Evolutionary conservation across 352 stramenopile genomes (phyloP).

Genomic region (Globisporangium okanoganense): DNA sequence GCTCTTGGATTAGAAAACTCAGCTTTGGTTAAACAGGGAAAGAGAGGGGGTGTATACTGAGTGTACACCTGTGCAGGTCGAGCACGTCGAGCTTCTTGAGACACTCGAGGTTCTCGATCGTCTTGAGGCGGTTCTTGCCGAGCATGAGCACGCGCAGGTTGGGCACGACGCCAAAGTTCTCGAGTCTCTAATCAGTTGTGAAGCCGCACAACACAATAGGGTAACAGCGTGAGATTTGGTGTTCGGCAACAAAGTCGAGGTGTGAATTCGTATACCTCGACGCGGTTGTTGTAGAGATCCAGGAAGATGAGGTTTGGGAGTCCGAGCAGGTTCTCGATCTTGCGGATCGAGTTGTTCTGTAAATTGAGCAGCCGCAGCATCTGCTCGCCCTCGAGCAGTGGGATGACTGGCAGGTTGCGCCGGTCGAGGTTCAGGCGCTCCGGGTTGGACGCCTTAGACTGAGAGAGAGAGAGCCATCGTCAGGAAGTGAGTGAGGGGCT

Average conservation of each 20-base stretch:
- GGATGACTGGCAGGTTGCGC: conserved; percentile 71
- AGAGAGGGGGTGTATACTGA: too few species aligned
- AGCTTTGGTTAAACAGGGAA: too few species aligned
- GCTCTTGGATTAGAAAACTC: too few species aligned
- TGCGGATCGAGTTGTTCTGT: conserved; percentile 88
- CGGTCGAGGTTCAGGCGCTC: conserved; percentile 90
- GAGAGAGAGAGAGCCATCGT: too few species aligned
- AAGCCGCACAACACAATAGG: background rate
- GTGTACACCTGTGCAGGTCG: conserved; percentile 90
- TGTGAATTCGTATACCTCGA: conserved; percentile 42
- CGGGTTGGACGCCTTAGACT: conserved; percentile 65
- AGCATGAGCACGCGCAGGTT: conserved; percentile 92
- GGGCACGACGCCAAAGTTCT: conserved; percentile 73
- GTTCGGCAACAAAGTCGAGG: background rate
- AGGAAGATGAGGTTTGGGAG: conserved; percentile 91
- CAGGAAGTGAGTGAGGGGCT: too few species aligned
- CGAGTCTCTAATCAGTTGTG: conserved; percentile 40
- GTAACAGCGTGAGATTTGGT: background rate
- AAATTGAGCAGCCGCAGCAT: conserved; percentile 88
- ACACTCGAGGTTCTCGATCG: conserved; percentile 82
- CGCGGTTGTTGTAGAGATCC: conserved; percentile 92
- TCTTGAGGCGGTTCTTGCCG: conserved; percentile 80
- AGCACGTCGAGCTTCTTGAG: conserved; percentile 91
- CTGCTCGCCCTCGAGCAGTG: conserved; percentile 87
- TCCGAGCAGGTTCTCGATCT: conserved; percentile 81